phyloP scores from a whole-genome alignment of 257 asterid genomes.

The Petrea volubilis region DNA sequence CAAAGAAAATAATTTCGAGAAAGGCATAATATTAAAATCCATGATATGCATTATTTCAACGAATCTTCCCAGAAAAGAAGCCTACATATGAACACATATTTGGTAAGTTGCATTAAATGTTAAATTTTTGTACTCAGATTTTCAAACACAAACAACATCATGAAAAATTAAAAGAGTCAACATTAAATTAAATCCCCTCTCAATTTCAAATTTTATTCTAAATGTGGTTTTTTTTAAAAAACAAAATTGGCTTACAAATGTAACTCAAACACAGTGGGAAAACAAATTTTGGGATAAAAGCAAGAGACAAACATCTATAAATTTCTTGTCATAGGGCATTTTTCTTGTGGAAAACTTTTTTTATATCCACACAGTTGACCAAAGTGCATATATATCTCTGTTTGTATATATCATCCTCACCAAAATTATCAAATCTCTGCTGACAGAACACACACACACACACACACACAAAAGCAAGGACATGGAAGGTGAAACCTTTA shows the following conservation, averaged over 20 bases:
- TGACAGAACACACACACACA: no score
- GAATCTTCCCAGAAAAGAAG: conserved; percentile 19
- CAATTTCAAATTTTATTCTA: conserved; percentile 16
- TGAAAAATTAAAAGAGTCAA: conserved; percentile 15
- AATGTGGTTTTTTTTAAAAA: background rate
- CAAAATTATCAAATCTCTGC: conserved; percentile 23
- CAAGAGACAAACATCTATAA: background rate
- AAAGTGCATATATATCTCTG: background rate
- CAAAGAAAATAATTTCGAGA: conserved; percentile 11
- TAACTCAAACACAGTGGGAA: conserved; percentile 6
- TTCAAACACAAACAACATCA: conserved; percentile 14
- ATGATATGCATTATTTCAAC: conserved; percentile 2
- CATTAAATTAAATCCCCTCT: background rate
- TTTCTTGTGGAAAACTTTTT: conserved; percentile 19
- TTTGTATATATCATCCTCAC: conserved; percentile 18
- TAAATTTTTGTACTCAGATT: conserved; percentile 22
- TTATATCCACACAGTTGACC: conserved; percentile 31
- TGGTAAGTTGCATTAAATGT: conserved; percentile 35
- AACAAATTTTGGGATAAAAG: background rate
- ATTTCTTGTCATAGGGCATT: background rate
- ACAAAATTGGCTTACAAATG: background rate
- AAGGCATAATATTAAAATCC: conserved; percentile 25
- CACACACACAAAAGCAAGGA: no score
- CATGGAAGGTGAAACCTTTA: conserved; percentile 34
- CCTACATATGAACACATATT: conserved; percentile 17